Evolutionary conservation across 176 grass and related monocot species (phyloP).

Genomic region (Carex myosuroides): DNA sequence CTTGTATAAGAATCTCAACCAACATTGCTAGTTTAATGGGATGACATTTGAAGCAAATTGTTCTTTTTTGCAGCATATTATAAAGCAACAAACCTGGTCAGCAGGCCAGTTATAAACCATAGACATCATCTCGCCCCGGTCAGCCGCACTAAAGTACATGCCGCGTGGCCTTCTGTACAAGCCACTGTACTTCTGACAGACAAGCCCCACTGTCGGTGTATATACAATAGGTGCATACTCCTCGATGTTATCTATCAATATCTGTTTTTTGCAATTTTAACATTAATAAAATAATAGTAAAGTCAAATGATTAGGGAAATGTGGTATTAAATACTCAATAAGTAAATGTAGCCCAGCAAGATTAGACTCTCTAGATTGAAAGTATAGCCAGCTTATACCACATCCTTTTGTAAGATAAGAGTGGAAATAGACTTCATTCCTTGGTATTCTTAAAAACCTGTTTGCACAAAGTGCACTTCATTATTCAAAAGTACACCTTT

Average conservation of each 20-base stretch:
- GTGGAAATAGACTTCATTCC: neutral
- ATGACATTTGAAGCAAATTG: neutral
- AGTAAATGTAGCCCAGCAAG: neutral
- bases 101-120: conserved; percentile 99
- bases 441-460: neutral
- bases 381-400: neutral
- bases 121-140: conserved; percentile 97
- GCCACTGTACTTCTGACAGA: conserved; percentile 99
- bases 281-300: neutral
- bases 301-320: neutral
- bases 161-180: conserved; percentile 79
- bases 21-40: neutral
- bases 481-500: neutral
- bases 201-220: conserved; percentile 85
- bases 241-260: conserved; percentile 87
- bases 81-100: conserved; percentile 52
- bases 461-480: neutral
- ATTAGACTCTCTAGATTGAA: neutral
- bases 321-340: neutral
- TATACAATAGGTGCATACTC: conserved; percentile 97
- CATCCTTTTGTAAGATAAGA: neutral
- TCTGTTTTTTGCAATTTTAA: conserved; percentile 28
- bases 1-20: neutral
- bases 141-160: conserved; percentile 92
- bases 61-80: neutral